Evolutionary conservation across 306 rosid genomes (phyloP), one percentile per base, ranked within the genome.

Genomic region (Dalbergia oliveri): DNA sequence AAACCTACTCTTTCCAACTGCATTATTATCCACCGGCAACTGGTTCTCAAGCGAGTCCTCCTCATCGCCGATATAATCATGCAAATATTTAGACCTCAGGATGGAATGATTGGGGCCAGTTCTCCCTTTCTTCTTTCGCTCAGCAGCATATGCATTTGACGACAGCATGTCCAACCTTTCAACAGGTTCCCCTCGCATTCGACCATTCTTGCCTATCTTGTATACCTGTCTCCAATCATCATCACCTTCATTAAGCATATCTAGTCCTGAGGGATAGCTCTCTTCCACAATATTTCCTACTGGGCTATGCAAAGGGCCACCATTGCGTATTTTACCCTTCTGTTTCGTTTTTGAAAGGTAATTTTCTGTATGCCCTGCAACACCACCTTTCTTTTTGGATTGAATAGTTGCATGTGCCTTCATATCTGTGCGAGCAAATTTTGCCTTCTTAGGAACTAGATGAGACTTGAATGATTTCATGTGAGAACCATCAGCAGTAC

Each of bases 241-340:
- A 50, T 80, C 89, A 50, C 81, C 96, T 54, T 82, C 94, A 69
- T 86, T 63, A 68, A 80, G 83, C 80, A 84, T 84, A 80, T 83
- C 90, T 66, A 79, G 37, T 67, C 86, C 85, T 0, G 84, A 83
- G 66, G 83, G 80, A 75, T 83, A 87, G 81, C 63, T 49, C 67
- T 89, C 94, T 83, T 86, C 96, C 76, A 88, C 63, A 69, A 79
- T 77, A 71, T 76, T 87, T 66, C 84, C 76, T 47, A 87, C 75
- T 23, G 74, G 66, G 21, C 88, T 85, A 66, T 66, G 91, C 69
- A 88, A 72, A 77, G 91, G 71, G 63, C 85, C 78, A 33, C 81
- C 76, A 26, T 88, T 88, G 75, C 83, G 86, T 69, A 79, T 69
- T 85, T 90, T 88, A 77, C 91, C 94, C 87, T 88, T 92, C 88